Base-by-base conservation (phyloP, 2,329 filamentous ascomycete species). In the Aspergillus texensis region DNA sequence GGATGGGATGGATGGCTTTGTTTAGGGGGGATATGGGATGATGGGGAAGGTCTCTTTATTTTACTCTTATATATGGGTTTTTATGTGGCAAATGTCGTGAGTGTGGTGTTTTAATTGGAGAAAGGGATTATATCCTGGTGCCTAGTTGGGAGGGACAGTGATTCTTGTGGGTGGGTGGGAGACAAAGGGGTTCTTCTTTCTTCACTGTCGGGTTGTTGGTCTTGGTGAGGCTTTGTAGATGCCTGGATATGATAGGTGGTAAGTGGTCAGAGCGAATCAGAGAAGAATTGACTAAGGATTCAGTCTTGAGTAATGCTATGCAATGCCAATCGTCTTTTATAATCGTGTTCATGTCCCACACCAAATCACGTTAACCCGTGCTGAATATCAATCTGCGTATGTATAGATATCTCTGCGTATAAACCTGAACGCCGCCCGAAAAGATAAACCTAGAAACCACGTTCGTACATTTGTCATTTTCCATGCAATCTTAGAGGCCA, bases 391-490 rank as follows among this genome's bases (percentile, higher is more conserved):
- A 55, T 34, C 32, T 54, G 30, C 28, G 30, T 54, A 34, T 54
- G 30, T 34, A 54, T 54, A 36, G 28, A 54, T 53, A 54, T 34
- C 26, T 21, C 9, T 26, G 21, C 12, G 32, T 36, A 36, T 62
- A 60, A 53, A 24, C 32, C 52, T 19, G 6, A 54, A 54, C 52
- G 52, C 52, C 52, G 30, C 30, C 52, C 52, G 57, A 61, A 36
- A 61, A 61, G 54, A 52, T 19, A 28, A 26, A 30, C 48, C 58
- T 34, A 28, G 48, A 58, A 54, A 62, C 63, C 62, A 62, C 67
- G 10, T 36, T 21, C 52, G 30, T 21, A 52, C 26, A 28, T 50
- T 43, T 39, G 28, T 26, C 70, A 69, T 71, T 41, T 21, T 52
- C 48, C 57, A 58, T 50, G 46, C 58, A 39, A n/a, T 30, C 24